Evolutionary conservation across 2,329 filamentous ascomycete species (phyloP).

Genomic region (Fusarium sp.): DNA sequence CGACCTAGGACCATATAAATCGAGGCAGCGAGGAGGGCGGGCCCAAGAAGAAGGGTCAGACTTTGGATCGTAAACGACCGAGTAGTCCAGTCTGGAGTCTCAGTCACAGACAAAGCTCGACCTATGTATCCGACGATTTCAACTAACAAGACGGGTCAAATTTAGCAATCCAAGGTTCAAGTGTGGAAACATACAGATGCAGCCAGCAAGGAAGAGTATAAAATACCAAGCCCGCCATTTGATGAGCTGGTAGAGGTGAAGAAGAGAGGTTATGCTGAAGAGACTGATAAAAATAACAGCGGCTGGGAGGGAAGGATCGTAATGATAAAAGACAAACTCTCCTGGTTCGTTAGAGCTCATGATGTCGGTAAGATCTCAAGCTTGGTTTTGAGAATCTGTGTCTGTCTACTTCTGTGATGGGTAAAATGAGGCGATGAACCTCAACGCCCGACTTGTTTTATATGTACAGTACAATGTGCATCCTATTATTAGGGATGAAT

Average conservation of each 20-base stretch:
- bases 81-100: constrained; percentile 49
- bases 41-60: constrained; percentile 49
- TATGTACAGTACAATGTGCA: background rate
- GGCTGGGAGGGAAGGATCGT: constrained; percentile 55
- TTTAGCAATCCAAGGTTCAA: background rate
- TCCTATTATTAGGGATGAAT: background rate
- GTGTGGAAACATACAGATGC: constrained; percentile 51
- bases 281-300: constrained; percentile 54
- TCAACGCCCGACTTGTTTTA: background rate
- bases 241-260: constrained; percentile 49
- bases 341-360: background rate
- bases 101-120: constrained; percentile 54
- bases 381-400: background rate
- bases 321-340: constrained; percentile 52
- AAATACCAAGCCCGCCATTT: constrained; percentile 59
- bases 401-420: background rate
- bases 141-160: constrained; percentile 8
- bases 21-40: constrained; percentile 53
- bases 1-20: background rate
- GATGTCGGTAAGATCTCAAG: background rate
- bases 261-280: constrained; percentile 52
- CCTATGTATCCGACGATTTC: constrained; percentile 53
- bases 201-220: constrained; percentile 60
- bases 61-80: constrained; percentile 52
- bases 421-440: background rate